Conservation (phyloP, 106 monocot genomes). For the Ottelia alismoides region DNA sequence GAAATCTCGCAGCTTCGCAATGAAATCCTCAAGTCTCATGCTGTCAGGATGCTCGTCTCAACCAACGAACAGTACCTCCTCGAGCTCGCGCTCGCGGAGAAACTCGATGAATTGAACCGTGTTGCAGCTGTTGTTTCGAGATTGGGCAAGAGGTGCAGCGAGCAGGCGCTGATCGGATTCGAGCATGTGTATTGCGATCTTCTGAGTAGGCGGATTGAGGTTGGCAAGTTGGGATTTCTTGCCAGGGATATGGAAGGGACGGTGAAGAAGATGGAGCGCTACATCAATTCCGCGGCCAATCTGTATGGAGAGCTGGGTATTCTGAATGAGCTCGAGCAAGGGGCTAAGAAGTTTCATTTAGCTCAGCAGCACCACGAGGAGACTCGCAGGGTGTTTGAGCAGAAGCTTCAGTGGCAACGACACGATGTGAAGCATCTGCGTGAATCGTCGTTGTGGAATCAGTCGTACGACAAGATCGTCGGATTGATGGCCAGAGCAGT, state of each 20-base stretch:
- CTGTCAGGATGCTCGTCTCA: constrained; percentile 45
- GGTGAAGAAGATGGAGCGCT: constrained; percentile 65
- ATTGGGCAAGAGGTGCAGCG: constrained; percentile 63
- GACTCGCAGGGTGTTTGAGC: constrained; percentile 43
- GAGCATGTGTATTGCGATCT: constrained; percentile 87
- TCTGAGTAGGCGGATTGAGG: constrained; percentile 32
- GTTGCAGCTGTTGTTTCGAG: constrained; percentile 71
- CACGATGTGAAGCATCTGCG: constrained; percentile 53
- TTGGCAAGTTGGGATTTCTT: constrained; percentile 20
- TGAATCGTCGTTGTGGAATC: constrained; percentile 72
- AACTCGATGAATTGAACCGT: constrained; percentile 79
- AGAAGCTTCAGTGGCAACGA: constrained; percentile 69
- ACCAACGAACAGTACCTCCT: constrained; percentile 34
- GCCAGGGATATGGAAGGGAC: constrained; percentile 27
- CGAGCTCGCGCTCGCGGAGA: constrained; percentile 58
- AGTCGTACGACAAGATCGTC: constrained; percentile 53
- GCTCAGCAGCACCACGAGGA: constrained; percentile 33
- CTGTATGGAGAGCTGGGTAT: constrained; percentile 68
- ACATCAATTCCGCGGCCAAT: constrained; percentile 41
- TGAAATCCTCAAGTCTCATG: constrained; percentile 29
- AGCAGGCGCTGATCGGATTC: constrained; percentile 59
- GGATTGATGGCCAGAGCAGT: constrained; percentile 62
- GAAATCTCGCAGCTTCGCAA: constrained; percentile 28
- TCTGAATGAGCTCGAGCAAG: constrained; percentile 63
- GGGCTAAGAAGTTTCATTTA: constrained; percentile 43